Conservation (phyloP, 345 rosid genomes). For the Clarkia xantiana region DNA sequence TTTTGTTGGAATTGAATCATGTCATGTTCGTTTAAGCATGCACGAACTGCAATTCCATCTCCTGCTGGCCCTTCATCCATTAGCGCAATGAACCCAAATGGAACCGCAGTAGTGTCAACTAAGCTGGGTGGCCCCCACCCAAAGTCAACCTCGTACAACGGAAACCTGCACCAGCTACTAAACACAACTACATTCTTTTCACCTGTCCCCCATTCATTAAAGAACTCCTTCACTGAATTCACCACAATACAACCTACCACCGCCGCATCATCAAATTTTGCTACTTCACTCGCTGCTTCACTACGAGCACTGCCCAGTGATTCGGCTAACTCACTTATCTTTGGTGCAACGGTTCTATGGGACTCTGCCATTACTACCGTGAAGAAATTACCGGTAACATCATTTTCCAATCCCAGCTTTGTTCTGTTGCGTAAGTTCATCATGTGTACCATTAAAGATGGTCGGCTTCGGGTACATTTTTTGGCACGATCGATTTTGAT, state of each 20-base stretch:
- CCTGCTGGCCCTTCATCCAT: no score
- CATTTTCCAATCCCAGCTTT: not conserved
- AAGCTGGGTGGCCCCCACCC: slow-evolving; percentile 9
- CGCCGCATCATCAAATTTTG: not conserved
- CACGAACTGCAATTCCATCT: no score
- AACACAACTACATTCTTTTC: not conserved
- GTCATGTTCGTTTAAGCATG: no score
- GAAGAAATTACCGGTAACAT: not conserved
- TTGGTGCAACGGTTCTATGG: no score
- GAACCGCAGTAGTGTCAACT: not conserved
- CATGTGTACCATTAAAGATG: not conserved
- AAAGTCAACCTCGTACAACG: slow-evolving; percentile 5
- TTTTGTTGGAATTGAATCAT: no score
- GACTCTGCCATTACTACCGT: not conserved
- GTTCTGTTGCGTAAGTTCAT: not conserved
- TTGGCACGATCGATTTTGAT: not conserved
- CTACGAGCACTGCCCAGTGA: not conserved
- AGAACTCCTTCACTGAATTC: not conserved
- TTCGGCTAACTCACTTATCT: not conserved
- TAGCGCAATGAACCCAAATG: no score
- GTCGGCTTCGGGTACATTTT: no score
- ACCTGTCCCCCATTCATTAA: not conserved
- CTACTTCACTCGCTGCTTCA: not conserved
- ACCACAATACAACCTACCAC: not conserved
- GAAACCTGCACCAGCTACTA: slow-evolving; percentile 4